Base-by-base conservation (phyloP, 305 asterid species). In the Fraxinus dipetala region DNA sequence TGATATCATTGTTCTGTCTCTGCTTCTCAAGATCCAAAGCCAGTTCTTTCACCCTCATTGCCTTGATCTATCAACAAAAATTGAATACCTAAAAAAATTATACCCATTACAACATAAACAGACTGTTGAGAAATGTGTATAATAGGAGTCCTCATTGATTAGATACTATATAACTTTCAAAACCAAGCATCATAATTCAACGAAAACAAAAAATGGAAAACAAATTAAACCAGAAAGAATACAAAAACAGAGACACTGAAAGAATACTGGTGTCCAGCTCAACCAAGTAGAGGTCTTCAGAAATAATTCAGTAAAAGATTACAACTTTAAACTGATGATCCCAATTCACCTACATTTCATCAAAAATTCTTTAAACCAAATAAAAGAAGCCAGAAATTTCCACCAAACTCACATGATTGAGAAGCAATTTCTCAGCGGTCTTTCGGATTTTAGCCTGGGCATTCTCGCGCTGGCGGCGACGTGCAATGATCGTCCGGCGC, bases 391-490 rank as follows among this genome's bases (percentile, higher is more conserved):
- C 76, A 72, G 48, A 34, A 72, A 31, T 72, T 72, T 32, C 76
- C 24, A n/a, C 74, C 28, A 5, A 14, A 88, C 93, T 88, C 69
- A 96, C 99, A 24, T 94, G 99, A 85, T 94, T 96, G 73, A 94
- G 98, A 22, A 96, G 94, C 90, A 96, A 85, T 82, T 96, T 96
- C 92, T 96, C 99, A 0, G 99, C 99, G 0, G 99, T 96, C 87
- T 96, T 96, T 77, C 99, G 89, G 85, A 96, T 90, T 90, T 96
- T 96, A 63, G 97, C 93, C 86, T 96, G 99, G 36, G 99, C 99
- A 87, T 93, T 96, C 88, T 96, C 99, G 10, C 98, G 92, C 87
- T 94, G 99, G 36, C 99, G 93, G 56, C 99, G 98, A 22, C 99
- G 94, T 0, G 98, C 98, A 74, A 96, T 90, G 74, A 96, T 95